Evolutionary conservation across 805 yeast genomes (phyloP).

Genomic region (Starmerella sirachaensis): DNA sequence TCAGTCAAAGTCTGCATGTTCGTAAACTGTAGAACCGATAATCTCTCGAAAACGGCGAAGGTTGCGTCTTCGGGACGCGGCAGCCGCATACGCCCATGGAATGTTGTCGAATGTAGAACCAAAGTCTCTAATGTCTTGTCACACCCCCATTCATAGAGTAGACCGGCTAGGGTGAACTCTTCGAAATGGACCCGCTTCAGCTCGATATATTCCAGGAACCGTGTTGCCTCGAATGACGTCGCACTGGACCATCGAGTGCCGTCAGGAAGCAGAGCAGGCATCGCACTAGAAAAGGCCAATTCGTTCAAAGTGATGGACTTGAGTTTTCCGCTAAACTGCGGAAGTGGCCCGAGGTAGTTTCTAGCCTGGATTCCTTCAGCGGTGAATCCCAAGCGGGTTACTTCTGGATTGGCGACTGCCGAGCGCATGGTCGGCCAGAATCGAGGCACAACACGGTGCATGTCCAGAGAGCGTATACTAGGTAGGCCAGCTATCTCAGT

Average conservation of each 20-base stretch:
- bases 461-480: conserved; percentile 5
- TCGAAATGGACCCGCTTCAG: conserved; percentile 12
- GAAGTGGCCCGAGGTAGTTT: conserved; percentile 6
- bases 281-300: not conserved
- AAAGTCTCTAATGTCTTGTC: conserved; percentile 12
- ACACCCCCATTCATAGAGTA: conserved; percentile 14
- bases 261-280: conserved; percentile 5
- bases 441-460: conserved; percentile 13
- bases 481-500: conserved; percentile 7
- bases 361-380: conserved; percentile 5
- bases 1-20: conserved; percentile 16
- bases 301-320: conserved; percentile 17
- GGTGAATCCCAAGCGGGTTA: conserved; percentile 19
- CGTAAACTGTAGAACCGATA: conserved; percentile 19
- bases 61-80: conserved; percentile 1
- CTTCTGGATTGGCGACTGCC: conserved; percentile 7
- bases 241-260: conserved; percentile 7
- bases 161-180: conserved; percentile 9
- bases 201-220: conserved; percentile 15
- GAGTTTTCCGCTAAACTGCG: conserved; percentile 9
- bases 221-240: not conserved
- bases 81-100: not conserved
- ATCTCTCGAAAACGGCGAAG: conserved; percentile 1
- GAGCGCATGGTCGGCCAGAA: conserved; percentile 14
- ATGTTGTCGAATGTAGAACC: conserved; percentile 12